phyloP scores from a whole-genome alignment of 169 alveolate genomes.

The Cryptosporidium ubiquitum region DNA sequence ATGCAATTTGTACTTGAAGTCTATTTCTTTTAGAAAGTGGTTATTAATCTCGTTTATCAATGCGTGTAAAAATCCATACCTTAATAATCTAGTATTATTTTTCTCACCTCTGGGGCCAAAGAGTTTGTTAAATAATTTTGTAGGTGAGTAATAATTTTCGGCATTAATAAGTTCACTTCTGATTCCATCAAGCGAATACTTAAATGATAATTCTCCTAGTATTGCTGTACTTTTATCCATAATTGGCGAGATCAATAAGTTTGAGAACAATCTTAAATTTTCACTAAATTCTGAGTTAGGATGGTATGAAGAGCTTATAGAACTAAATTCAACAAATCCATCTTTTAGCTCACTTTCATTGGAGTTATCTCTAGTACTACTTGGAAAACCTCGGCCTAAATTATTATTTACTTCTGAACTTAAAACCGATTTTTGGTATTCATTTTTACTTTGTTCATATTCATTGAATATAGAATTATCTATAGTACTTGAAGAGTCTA shows the following conservation, averaged over 20 bases:
- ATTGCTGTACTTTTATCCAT: constrained; percentile 20
- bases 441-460: neutral
- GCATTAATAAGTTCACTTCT: neutral
- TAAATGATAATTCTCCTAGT: constrained; percentile 47
- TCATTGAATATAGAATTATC: neutral
- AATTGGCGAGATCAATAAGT: constrained; percentile 41
- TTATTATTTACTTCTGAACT: neutral
- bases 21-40: neutral
- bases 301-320: neutral
- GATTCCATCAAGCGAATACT: constrained; percentile 23
- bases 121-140: neutral
- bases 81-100: constrained; percentile 16
- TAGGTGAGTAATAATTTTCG: neutral
- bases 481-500: neutral
- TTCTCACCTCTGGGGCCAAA: constrained; percentile 12
- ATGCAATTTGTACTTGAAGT: neutral
- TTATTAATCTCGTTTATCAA: constrained; percentile 10
- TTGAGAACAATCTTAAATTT: neutral
- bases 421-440: neutral
- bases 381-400: neutral
- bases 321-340: neutral
- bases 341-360: neutral
- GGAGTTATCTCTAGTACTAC: neutral
- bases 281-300: neutral
- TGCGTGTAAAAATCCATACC: constrained; percentile 57